Evolutionary conservation across 371 early-diverging fungal genomes (phyloP), one percentile per base, ranked within the genome.

Genomic region (Chytridiales sp.): DNA sequence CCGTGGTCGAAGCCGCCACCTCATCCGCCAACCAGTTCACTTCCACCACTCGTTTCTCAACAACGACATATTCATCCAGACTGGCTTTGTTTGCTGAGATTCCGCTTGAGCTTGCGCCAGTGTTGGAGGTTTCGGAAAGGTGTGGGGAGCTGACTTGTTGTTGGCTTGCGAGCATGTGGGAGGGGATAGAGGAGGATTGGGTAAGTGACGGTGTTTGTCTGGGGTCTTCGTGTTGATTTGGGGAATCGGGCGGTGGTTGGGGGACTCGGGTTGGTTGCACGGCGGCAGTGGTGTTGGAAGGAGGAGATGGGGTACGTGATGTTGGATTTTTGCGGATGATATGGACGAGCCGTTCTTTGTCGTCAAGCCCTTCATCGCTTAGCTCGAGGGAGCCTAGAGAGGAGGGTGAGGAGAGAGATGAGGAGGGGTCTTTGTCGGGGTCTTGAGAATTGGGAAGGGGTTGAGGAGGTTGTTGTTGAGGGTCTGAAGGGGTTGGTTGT

Each of bases 11-110:
- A 13, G 54, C 46, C 1, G 53, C 66, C 2, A 64, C 68, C 38
- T 62, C 64, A 47, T 93, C 92, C 1, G 93, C 94, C 58, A 91
- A 79, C 66, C 80, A 89, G 64, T 95, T 92, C 48, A 91, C 86
- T 62, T 94, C 92, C 17, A 94, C 86, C 0, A 85, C 82, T 3
- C 85, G 74, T 62, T 87, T 85, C 59, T 93, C 92, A 13, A 95
- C 78, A 0, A 95, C 84, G 15, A 95, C 92, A 67, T 92, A 95
- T 55, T 93, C 75, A 8, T 72, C 75, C 26, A 62, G 52, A 21
- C 65, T 59, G 5, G 57, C 39, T 43, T 24, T 11, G 32, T 13
- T 58, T 13, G 47, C 49, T 8, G 62, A 38, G 8, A 5, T 13
- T n/a, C n/a, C n/a, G n/a, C n/a, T n/a, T n/a, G n/a, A n/a, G n/a